phyloP scores from a whole-genome alignment of 2,329 filamentous ascomycete genomes.

The Monilinia polystroma region DNA sequence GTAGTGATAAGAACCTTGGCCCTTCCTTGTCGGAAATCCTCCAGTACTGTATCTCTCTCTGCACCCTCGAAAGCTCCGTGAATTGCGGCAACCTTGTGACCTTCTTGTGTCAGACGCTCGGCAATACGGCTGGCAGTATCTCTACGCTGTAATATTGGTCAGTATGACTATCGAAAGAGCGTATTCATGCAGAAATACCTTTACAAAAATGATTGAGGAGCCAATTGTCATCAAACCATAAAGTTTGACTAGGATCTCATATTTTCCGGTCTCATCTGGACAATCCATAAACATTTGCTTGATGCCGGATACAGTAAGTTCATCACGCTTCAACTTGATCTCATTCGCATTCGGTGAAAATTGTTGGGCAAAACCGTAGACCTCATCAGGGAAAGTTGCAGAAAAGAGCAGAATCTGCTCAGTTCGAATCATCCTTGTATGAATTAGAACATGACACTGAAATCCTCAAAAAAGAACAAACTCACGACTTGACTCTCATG shows the following conservation, averaged over 20 bases:
- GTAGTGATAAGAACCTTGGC: conserved; percentile 98
- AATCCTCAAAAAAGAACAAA: conserved; percentile 27
- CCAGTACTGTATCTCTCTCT: conserved; percentile 79
- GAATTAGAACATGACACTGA: conserved; percentile 25
- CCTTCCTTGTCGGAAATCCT: conserved; percentile 79
- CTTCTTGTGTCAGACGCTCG: conserved; percentile 79
- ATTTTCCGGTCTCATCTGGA: conserved; percentile 77
- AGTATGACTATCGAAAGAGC: neutral
- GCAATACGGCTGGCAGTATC: conserved; percentile 84
- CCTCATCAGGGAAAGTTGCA: conserved; percentile 89
- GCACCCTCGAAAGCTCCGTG: conserved; percentile 83
- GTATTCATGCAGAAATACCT: conserved; percentile 52
- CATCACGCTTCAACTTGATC: conserved; percentile 83
- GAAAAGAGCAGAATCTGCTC: conserved; percentile 95
- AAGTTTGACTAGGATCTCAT: conserved; percentile 82
- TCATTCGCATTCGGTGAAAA: conserved; percentile 86
- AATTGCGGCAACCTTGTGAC: conserved; percentile 86
- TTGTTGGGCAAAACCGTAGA: conserved; percentile 76
- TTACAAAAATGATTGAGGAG: conserved; percentile 97
- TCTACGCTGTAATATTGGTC: conserved; percentile 61
- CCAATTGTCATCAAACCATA: conserved; percentile 96
- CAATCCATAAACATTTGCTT: conserved; percentile 98
- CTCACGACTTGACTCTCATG: conserved; percentile 79
- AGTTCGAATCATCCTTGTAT: conserved; percentile 61
- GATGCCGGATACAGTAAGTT: conserved; percentile 94